Conservation (phyloP, 192 early-diverging fungal species). For the Haplosporangium gracile region DNA sequence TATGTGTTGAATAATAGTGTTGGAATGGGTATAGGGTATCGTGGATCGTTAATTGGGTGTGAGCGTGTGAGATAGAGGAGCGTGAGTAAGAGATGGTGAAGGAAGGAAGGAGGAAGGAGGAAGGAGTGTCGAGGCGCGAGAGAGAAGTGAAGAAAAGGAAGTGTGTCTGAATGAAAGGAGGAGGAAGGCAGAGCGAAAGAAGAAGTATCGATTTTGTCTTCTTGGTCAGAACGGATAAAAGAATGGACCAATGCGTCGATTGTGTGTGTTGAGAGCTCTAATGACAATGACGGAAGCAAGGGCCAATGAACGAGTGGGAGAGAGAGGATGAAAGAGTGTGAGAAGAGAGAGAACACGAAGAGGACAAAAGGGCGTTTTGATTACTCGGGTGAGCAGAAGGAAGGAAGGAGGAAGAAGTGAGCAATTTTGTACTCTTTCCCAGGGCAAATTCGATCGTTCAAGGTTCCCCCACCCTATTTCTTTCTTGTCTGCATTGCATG, state of each 20-base stretch:
- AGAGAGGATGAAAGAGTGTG: not conserved
- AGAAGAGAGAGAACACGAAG: not conserved
- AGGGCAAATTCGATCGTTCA: no score
- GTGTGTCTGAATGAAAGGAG: no score
- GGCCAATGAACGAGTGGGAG: not conserved
- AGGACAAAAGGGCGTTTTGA: not conserved
- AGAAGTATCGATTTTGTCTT: no score
- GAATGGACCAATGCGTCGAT: no score
- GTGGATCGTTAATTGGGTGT: not conserved
- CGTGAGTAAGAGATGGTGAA: constrained; percentile 5
- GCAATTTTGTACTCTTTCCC: no score
- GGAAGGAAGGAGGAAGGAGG: not conserved
- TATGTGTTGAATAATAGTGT: not conserved
- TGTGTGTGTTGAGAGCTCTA: not conserved
- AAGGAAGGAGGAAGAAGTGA: not conserved
- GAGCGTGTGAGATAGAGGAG: not conserved
- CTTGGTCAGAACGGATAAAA: not conserved
- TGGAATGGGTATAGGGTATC: not conserved
- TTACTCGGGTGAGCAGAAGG: not conserved
- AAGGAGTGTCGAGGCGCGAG: not conserved
- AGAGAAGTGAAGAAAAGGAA: no score
- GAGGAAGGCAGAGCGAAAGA: no score
- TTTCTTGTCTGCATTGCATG: not conserved
- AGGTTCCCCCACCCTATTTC: not conserved
- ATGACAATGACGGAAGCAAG: no score